These are phyloP conservation scores for Rhodotorula sp. DNA, from an alignment of 1,284 basidiomycete species.

Conservation along the genomic window DNA sequence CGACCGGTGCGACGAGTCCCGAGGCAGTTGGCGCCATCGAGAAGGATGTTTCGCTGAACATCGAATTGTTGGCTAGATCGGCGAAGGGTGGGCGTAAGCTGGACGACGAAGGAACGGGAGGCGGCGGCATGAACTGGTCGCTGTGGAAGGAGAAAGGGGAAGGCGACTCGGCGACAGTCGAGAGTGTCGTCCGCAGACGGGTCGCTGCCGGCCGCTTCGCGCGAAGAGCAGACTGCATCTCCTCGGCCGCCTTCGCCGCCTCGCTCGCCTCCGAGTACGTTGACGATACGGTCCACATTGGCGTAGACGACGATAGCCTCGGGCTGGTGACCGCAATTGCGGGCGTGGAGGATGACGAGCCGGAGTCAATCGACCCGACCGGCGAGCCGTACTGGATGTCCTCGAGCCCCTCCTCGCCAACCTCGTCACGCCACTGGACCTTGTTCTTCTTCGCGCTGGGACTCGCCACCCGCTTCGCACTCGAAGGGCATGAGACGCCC, in stretches of 20 bases:
- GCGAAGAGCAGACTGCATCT: constrained; percentile 28
- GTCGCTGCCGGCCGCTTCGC: background rate
- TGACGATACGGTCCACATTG: constrained; percentile 28
- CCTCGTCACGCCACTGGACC: constrained; percentile 40
- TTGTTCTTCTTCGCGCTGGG: constrained; percentile 31
- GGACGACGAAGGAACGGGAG: background rate
- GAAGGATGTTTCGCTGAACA: constrained; percentile 7
- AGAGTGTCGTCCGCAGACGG: constrained; percentile 4
- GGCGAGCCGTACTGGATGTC: constrained; percentile 35
- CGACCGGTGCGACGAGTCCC: constrained; percentile 35
- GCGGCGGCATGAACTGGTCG: constrained; percentile 10
- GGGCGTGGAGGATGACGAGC: background rate
- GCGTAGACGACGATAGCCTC: background rate
- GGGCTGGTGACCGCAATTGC: constrained; percentile 12
- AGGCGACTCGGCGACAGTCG: constrained; percentile 16
- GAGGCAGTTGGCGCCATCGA: constrained; percentile 30
- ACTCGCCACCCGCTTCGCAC: background rate
- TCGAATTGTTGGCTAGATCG: constrained; percentile 27
- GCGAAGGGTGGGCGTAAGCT: constrained; percentile 17
- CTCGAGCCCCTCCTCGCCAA: constrained; percentile 33
- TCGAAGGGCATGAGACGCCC: constrained; percentile 12
- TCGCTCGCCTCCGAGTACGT: constrained; percentile 9
- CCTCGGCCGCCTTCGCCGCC: constrained; percentile 25
- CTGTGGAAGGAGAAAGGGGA: constrained; percentile 26
- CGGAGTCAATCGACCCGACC: background rate